Base-by-base conservation (phyloP, 2,329 filamentous ascomycete species). In the Scytalidium sp. region DNA sequence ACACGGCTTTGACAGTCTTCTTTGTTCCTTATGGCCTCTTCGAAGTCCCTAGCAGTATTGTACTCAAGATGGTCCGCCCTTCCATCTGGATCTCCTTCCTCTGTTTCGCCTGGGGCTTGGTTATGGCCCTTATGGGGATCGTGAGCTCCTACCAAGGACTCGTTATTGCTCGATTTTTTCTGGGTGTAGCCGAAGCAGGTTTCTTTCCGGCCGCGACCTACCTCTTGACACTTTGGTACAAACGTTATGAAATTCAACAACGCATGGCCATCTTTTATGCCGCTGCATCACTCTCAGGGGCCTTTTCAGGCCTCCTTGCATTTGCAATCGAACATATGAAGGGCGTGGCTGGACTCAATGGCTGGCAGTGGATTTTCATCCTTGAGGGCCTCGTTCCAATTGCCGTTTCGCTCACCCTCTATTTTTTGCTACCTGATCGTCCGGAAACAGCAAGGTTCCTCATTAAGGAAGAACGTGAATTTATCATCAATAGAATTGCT, bases 391-490 rank as follows among this genome's bases (percentile, higher is more conserved):
- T 68, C 13, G 56, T 63, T 23, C 64, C 66, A 15, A 56, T 65
- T n/a, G 43, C 59, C 8, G 43, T 63, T 4, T 73, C 66, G 0
- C 41, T 50, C 21, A 20, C 19, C 53, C 45, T 51, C 55, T 60
- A 61, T 2, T 51, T 56, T 22, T 23, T 62, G 8, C 86, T 93
- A 1, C 81, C 88, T 56, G 88, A 94, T 62, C 93, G 89, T 63
- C 89, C 89, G 0, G 84, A 86, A 53, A 77, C 88, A 52, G 88
- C 87, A 29, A 80, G 65, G 2, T 94, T 93, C 63, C 74, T 94
- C 6, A 78, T 78, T 0, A 73, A 79, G 0, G 77, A 80, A 5
- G 88, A 94, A 58, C 84, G 87, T 27, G 75, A 74, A 8, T 81
- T 88, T 9, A 85, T 92, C 0, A 70, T 90, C 15, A 65, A 65